phyloP scores from a whole-genome alignment of 768 basidiomycete species.

The Rhodocollybia butyracea region DNA sequence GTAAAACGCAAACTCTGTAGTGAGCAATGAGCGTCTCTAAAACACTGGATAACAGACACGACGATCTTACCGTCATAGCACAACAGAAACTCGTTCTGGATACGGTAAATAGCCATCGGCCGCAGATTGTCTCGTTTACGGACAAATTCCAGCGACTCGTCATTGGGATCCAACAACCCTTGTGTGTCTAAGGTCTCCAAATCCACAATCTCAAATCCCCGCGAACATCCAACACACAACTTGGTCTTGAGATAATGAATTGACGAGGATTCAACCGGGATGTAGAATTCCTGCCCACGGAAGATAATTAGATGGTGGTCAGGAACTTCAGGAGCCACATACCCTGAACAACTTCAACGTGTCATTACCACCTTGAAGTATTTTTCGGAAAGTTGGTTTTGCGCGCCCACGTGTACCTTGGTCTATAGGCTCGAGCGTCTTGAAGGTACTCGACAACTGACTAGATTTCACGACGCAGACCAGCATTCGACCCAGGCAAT shows the following conservation, averaged over 20 bases:
- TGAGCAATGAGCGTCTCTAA: not conserved
- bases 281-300: conserved; percentile 87
- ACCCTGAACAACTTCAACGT: conserved; percentile 91
- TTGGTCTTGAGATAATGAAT: conserved; percentile 97
- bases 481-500: conserved; percentile 85
- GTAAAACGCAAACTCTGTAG: conserved; percentile 94
- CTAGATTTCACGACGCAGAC: conserved; percentile 98
- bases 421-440: conserved; percentile 95
- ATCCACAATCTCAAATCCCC: conserved; percentile 98
- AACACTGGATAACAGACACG: not conserved
- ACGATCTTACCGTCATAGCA: conserved; percentile 88
- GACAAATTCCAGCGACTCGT: conserved; percentile 90
- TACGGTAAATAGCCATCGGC: conserved; percentile 95
- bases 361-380: conserved; percentile 93
- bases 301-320: not conserved
- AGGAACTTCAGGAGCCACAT: conserved; percentile 9
- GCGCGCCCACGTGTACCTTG: conserved; percentile 73
- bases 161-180: conserved; percentile 89
- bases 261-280: conserved; percentile 94
- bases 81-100: conserved; percentile 93
- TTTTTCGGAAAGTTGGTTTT: conserved; percentile 92
- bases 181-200: conserved; percentile 96
- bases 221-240: conserved; percentile 94
- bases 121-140: conserved; percentile 82
- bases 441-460: conserved; percentile 94